Percentiles rank a stretch among this genome's conserved stretches.
Evolutionary conservation across 495 filamentous ascomycete genomes (phyloP).

Genomic region (Terfezia boudieri): DNA sequence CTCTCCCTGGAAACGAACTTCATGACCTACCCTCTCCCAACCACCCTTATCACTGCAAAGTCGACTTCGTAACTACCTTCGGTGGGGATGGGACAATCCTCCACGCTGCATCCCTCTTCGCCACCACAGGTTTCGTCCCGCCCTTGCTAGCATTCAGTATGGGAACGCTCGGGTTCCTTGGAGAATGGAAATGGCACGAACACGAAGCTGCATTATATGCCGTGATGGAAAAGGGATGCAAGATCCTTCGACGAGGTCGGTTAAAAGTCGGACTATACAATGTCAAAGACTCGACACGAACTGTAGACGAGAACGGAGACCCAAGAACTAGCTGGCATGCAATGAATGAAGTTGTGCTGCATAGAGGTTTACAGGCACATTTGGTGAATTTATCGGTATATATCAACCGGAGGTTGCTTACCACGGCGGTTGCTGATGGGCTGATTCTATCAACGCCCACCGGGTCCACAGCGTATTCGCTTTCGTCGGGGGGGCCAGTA

Average conservation of each 20-base stretch:
- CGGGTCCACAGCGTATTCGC: slow-evolving; percentile 79
- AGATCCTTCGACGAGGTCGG: slow-evolving; percentile 51
- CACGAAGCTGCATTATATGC: slow-evolving; percentile 68
- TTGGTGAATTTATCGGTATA: slow-evolving; percentile 75
- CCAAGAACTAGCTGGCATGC: slow-evolving; percentile 34
- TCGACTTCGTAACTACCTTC: slow-evolving; percentile 68
- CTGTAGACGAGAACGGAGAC: slow-evolving; percentile 13
- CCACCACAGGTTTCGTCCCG: slow-evolving; percentile 55
- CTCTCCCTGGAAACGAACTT: background rate
- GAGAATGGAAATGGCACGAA: slow-evolving; percentile 87
- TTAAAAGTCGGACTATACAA: slow-evolving; percentile 63
- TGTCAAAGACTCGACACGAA: slow-evolving; percentile 24
- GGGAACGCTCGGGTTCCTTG: slow-evolving; percentile 85
- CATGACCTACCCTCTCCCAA: slow-evolving; percentile 13
- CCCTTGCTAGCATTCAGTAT: slow-evolving; percentile 92
- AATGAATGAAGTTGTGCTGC: slow-evolving; percentile 86
- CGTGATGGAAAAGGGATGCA: slow-evolving; percentile 24
- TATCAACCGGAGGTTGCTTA: slow-evolving; percentile 64
- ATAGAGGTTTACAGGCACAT: slow-evolving; percentile 73
- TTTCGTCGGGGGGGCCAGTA: slow-evolving; percentile 84
- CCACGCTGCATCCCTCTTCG: slow-evolving; percentile 75
- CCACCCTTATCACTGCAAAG: slow-evolving; percentile 37
- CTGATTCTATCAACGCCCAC: slow-evolving; percentile 88
- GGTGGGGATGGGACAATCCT: slow-evolving; percentile 93
- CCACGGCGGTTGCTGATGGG: slow-evolving; percentile 75